phyloP scores from a whole-genome alignment of 2,329 filamentous ascomycete species.

The Cladosporium sp. region DNA sequence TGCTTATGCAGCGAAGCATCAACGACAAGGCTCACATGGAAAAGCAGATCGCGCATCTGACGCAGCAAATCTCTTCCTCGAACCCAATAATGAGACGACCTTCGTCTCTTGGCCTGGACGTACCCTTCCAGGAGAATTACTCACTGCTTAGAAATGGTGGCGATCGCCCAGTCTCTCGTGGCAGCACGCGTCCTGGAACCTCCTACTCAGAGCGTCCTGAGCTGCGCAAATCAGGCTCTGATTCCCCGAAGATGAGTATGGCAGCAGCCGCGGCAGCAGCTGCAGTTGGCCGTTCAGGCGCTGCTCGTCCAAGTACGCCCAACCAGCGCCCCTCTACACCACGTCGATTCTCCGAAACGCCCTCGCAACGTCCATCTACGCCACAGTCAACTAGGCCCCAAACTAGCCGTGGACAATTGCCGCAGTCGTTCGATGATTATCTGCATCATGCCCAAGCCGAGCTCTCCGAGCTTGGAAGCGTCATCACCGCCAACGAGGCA shows the following conservation, averaged over 20 bases:
- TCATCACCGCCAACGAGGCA: slow-evolving; percentile 32
- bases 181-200: slow-evolving; percentile 2
- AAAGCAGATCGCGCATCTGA: slow-evolving; percentile 26
- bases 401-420: background rate
- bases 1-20: slow-evolving; percentile 19
- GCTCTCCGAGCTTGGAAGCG: slow-evolving; percentile 31
- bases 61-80: slow-evolving; percentile 19
- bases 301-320: background rate
- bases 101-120: slow-evolving; percentile 21
- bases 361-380: background rate
- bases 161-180: slow-evolving; percentile 6
- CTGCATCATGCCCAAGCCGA: slow-evolving; percentile 30
- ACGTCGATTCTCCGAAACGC: background rate
- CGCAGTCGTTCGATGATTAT: slow-evolving; percentile 33
- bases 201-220: slow-evolving; percentile 7
- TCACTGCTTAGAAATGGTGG: background rate
- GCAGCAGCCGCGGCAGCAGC: slow-evolving; percentile 8
- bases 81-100: background rate
- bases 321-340: slow-evolving; percentile 3
- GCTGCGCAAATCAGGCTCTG: background rate
- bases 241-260: slow-evolving; percentile 7
- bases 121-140: background rate
- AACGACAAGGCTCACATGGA: slow-evolving; percentile 26
- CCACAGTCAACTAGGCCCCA: background rate
- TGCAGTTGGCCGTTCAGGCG: background rate